Evolutionary conservation across 2,329 filamentous ascomycete genomes (phyloP), one percentile per base, ranked within the genome.

Genomic region (Penicillium sp.): DNA sequence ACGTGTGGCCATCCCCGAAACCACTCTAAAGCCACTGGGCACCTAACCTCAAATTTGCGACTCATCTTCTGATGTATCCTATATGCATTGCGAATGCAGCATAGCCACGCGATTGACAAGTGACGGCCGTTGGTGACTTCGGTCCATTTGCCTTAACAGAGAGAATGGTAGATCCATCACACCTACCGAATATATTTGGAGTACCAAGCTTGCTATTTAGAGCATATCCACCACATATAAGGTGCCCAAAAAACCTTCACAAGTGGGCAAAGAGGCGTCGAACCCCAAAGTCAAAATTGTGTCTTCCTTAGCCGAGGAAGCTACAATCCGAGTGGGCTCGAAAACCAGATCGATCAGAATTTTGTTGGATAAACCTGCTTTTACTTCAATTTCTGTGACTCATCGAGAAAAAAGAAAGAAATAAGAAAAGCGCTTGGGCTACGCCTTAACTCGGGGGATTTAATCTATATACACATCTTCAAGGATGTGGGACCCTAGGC

Each of bases 41-140:
- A 48, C 21, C 7, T 16, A 6, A n/a, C 19, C 15, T 15, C 21
- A 2, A 9, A 9, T 23, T 41, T 23, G 5, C 23, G 9, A 43
- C 2, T 5, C 5, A n/a, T 13, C 29, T 3, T 38, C n/a, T 19
- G n/a, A 39, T 39, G 2, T 21, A n/a, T 50, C 38, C 16, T n/a
- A 54, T 36, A 10, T 13, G n/a, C n/a, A n/a, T n/a, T n/a, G n/a
- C n/a, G n/a, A n/a, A 48, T n/a, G 25, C 47, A 52, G 43, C n/a
- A 34, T 49, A 7, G 40, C 53, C 60, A 61, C 44, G 53, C 51
- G 57, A 45, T 55, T 60, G 57, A 61, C 59, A 57, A 48, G 39
- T 50, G 50, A 45, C 29, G 39, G 31, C 48, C 34, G 36, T 50
- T 39, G 2, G 49, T 44, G 29, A 5, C 5, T 7, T 25, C 19